Percentiles rank a stretch among this genome's conserved stretches.
Conservation (phyloP, 164 flowering plant species). For the Macadamia integrifolia region DNA sequence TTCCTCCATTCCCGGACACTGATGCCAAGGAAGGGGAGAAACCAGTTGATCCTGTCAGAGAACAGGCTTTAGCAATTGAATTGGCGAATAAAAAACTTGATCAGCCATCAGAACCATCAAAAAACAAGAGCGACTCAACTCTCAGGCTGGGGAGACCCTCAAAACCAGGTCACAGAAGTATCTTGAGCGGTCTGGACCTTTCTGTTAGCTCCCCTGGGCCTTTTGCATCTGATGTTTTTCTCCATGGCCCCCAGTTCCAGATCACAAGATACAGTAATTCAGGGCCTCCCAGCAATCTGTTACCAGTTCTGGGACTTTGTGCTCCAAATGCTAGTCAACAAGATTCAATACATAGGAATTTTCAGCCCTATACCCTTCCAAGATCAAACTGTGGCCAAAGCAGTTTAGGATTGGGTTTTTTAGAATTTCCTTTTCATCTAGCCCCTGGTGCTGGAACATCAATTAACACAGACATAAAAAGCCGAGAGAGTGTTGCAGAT, state of each 20-base stretch:
- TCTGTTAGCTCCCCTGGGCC: slow-evolving; percentile 29
- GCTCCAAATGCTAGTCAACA: slow-evolving; percentile 72
- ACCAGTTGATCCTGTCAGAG: slow-evolving; percentile 24
- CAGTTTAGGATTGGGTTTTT: slow-evolving; percentile 29
- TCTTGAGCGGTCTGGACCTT: slow-evolving; percentile 33
- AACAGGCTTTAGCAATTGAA: slow-evolving; percentile 27
- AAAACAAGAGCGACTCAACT: slow-evolving; percentile 28
- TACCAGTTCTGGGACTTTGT: slow-evolving; percentile 86
- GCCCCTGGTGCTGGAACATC: slow-evolving; percentile 32
- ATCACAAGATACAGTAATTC: slow-evolving; percentile 27
- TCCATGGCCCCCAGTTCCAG: slow-evolving; percentile 28
- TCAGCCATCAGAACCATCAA: slow-evolving; percentile 30
- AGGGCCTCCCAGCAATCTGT: slow-evolving; percentile 29
- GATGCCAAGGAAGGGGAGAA: slow-evolving; percentile 21
- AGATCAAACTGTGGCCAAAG: slow-evolving; percentile 36
- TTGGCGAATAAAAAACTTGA: slow-evolving; percentile 25
- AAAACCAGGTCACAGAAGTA: slow-evolving; percentile 24
- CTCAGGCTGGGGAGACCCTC: slow-evolving; percentile 26
- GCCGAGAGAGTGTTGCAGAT: slow-evolving; percentile 31
- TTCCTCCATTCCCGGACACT: slow-evolving; percentile 15
- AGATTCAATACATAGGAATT: slow-evolving; percentile 41
- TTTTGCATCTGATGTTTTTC: slow-evolving; percentile 24
- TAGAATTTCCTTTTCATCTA: slow-evolving; percentile 63
- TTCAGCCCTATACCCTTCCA: slow-evolving; percentile 14
- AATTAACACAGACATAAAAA: slow-evolving; percentile 29